A percentile compares a stretch with the other conserved stretches of the same genome.
These are phyloP conservation scores for Salix udensis DNA, from an alignment of 345 rosid species.

Conservation along the genomic window DNA sequence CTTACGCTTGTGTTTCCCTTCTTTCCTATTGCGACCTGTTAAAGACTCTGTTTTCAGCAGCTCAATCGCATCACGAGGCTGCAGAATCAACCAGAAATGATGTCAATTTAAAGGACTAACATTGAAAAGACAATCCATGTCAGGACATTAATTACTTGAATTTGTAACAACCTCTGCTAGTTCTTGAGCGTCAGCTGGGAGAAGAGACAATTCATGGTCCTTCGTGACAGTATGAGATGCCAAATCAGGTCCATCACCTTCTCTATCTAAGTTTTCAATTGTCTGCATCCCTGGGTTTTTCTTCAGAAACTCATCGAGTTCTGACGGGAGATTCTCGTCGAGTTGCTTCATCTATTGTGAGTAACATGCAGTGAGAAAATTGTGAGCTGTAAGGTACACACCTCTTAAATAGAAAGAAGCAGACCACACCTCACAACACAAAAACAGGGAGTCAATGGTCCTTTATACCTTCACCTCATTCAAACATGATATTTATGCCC, in stretches of 20 bases:
- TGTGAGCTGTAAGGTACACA: conserved; percentile 5
- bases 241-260: conserved; percentile 16
- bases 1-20: conserved; percentile 45
- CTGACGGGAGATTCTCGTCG: conserved; percentile 57
- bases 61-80: conserved; percentile 27
- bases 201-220: conserved; percentile 3
- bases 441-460: not conserved
- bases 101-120: not conserved
- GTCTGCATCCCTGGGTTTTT: conserved; percentile 24
- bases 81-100: conserved; percentile 13
- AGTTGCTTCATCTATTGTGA: conserved; percentile 56
- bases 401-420: not conserved
- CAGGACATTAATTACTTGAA: not conserved
- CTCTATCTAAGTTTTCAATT: conserved; percentile 18
- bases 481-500: no score
- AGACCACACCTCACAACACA: not conserved
- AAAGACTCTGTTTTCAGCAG: conserved; percentile 19
- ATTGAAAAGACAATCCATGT: not conserved
- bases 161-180: conserved; percentile 22
- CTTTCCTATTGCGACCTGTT: conserved; percentile 23
- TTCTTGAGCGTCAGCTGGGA: conserved; percentile 20
- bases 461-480: no score
- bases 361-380: conserved; percentile 12
- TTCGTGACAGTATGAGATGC: conserved; percentile 30
- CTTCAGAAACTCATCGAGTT: conserved; percentile 54